Evolutionary conservation across 2,329 filamentous ascomycete genomes (phyloP), one percentile per base, ranked within the genome.

Genomic region (Talaromyces albobiverticillius): DNA sequence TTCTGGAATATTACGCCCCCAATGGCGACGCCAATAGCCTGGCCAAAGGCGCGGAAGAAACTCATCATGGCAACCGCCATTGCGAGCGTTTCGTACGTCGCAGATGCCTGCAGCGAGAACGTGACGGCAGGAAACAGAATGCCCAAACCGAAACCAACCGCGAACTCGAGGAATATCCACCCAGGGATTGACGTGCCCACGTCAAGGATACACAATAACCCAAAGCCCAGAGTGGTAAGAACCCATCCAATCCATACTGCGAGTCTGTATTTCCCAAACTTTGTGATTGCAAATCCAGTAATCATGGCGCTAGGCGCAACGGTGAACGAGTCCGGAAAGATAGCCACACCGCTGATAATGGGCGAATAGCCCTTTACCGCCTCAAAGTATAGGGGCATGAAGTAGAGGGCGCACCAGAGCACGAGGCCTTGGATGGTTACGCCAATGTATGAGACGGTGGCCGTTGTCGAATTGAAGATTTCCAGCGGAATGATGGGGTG

Each of bases 1-100:
- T 88, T 89, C 67, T 89, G 85, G 71, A 89, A 89, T 51, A 87
- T 79, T 29, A 86, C 83, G 3, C 86, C 85, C 2, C 83, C 82
- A 49, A 88, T 76, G 2, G 86, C 84, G 2, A 89, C 82, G 22
- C 86, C 86, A 9, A 88, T 69, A 0, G 81, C 77, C 64, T 88
- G 84, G 0, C 86, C 86, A 22, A 88, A 78, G 1, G 81, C 79
- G 13, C 84, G 80, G 61, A 85, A 79, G 73, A 90, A 89, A 51
- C 79, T 81, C 69, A 85, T 87, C 73, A 89, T 82, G 10, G 82
- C 84, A 0, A 80, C 79, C 0, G 83, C 80, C 56, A 83, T 82
- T 1, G 83, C 80, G 38, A 85, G 79, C 61, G 86, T 80, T 54
- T 78, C 75, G 55, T 76, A 77, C 1, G 76, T 72, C 1, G 80